Percentiles rank a stretch among this genome's conserved stretches.
These are phyloP conservation scores for Epipyxis sp. DNA, from an alignment of 108 stramenopile species.

Conservation along the genomic window DNA sequence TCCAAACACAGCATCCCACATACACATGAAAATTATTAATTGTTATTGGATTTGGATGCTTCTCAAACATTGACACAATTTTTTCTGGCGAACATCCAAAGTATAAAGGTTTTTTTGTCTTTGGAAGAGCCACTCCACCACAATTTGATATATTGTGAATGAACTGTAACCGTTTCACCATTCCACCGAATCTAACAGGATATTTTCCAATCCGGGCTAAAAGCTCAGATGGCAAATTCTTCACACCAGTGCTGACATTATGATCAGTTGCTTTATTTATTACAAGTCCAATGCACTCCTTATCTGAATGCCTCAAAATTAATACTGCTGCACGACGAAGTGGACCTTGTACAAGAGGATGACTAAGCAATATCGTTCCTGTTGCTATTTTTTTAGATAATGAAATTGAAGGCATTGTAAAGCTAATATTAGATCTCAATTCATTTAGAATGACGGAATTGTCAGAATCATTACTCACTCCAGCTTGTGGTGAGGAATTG, in stretches of 20 bases:
- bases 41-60: not conserved
- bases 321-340: not conserved
- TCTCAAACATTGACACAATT: not conserved
- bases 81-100: not conserved
- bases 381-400: too few species aligned
- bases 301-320: not conserved
- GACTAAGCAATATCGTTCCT: not conserved
- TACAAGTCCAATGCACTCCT: not conserved
- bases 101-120: not conserved
- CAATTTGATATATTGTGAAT: slow-evolving; percentile 7
- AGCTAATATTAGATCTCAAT: too few species aligned
- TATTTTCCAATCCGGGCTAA: not conserved
- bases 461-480: too few species aligned
- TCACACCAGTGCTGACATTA: not conserved
- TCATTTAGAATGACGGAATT: too few species aligned
- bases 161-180: slow-evolving; percentile 16
- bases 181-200: slow-evolving; percentile 17
- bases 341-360: slow-evolving; percentile 2
- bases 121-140: slow-evolving; percentile 5
- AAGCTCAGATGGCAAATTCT: slow-evolving; percentile 17
- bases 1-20: slow-evolving; percentile 29
- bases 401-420: too few species aligned
- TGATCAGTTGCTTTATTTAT: slow-evolving; percentile 10
- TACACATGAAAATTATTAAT: slow-evolving; percentile 5
- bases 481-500: too few species aligned